A percentile compares a stretch with the other conserved stretches of the same genome.
Conservation (phyloP, 768 basidiomycete species). For the Serpula lacrymans region DNA sequence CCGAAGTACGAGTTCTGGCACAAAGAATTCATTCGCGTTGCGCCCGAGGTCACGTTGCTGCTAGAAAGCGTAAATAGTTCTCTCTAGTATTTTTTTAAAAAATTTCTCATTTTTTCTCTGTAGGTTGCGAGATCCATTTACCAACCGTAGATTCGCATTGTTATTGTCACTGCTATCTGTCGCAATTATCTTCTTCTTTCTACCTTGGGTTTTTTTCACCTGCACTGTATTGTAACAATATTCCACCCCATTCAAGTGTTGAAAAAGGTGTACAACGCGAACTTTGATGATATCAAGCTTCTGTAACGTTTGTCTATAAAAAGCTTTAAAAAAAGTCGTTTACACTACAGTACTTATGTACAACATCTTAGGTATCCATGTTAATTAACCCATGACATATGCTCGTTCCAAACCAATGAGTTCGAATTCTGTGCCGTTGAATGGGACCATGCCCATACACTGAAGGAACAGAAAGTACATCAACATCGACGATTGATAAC, state of each 20-base stretch:
- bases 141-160: conserved; percentile 63
- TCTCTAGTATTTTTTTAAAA: conserved; percentile 1
- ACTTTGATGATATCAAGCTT: conserved; percentile 36
- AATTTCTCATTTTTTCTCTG: conserved; percentile 9
- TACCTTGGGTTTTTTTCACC: conserved; percentile 55
- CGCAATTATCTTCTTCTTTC: conserved; percentile 67
- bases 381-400: conserved; percentile 49
- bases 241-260: conserved; percentile 51
- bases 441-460: conserved; percentile 31
- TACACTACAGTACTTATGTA: conserved; percentile 34
- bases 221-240: conserved; percentile 80
- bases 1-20: conserved; percentile 89
- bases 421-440: neutral
- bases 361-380: conserved; percentile 31
- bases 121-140: conserved; percentile 80
- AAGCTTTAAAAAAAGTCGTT: conserved; percentile 4
- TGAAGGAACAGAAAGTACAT: conserved; percentile 13
- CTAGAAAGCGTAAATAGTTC: conserved; percentile 69
- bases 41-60: conserved; percentile 81
- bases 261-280: conserved; percentile 50
- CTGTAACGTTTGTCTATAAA: conserved; percentile 7
- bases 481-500: neutral
- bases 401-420: conserved; percentile 44
- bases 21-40: conserved; percentile 80
- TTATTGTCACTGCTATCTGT: conserved; percentile 76